Evolutionary conservation across 108 stramenopile genomes (phyloP), one percentile per base, ranked within the genome.

Genomic region (Cylindrotheca closterium): DNA sequence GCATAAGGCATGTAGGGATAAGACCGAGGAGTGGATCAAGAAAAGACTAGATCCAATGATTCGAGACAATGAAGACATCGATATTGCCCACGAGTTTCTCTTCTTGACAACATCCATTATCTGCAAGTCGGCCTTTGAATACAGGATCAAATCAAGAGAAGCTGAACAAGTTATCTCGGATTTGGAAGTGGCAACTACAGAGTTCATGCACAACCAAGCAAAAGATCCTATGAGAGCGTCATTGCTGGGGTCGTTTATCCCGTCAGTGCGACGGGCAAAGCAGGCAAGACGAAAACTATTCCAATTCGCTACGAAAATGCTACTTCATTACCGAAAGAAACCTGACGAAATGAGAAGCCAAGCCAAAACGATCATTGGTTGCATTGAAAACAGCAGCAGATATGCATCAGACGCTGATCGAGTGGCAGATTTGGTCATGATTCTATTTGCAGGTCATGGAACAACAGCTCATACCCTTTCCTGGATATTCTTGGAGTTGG

Each of bases 121-220:
- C 48, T 77, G 77, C 50, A 46, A 74, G 19, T 60, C 73, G 8
- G 77, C 73, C 28, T 84, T 84, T 66, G 83, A 80, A 12, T 84
- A 84, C 37, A 24, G 48, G 10, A 63, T 77, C 18, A 60, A 71
- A 18, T 30, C 32, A 8, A 45, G 58, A 0, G 79, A 83, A 50
- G 30, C 25, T 12, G 21, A 60, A 34, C 53, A 31, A 8, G 29
- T 74, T 15, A 58, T 61, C 23, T 5, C 34, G 22, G 73, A 74
- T 23, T 25, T 74, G 21, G 60, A 56, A 21, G 52, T 47, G 32
- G 66, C 55, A 23, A 33, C 73, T 26, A n/a, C 42, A 48, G 59
- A 67, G 25, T 69, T 21, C 28, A 31, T 23, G 1, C 8, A 60
- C 19, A 42, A 66, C 25, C 55, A 66, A n/a, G 29, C 63, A 17